Conservation (phyloP, 2,329 filamentous ascomycete genomes). For the Thermothelomyces thermophilus region DNA sequence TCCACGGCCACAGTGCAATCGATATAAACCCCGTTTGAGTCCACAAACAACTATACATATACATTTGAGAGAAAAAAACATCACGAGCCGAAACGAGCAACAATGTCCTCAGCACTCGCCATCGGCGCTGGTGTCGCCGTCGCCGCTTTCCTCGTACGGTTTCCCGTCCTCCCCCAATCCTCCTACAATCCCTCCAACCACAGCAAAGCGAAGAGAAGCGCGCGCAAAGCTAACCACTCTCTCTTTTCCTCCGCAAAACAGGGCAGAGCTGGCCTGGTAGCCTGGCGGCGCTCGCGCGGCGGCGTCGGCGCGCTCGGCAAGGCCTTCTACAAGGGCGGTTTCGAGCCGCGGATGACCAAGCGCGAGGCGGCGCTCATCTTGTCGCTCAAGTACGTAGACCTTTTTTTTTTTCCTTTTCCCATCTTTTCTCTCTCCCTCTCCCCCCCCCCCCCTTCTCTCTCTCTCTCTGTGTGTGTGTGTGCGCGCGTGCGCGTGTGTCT, state of each 20-base stretch:
- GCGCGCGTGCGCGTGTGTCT: too few relatives aligned
- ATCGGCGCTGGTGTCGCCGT: constrained; percentile 57
- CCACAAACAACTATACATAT: constrained; percentile 19
- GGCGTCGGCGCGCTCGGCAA: constrained; percentile 76
- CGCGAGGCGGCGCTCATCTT: constrained; percentile 87
- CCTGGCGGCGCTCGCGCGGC: constrained; percentile 74
- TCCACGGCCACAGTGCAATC: background rate
- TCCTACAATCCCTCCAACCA: background rate
- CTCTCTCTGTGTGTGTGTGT: background rate
- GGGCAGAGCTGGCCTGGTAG: constrained; percentile 89
- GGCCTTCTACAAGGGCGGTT: constrained; percentile 97
- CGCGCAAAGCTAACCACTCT: constrained; percentile 18
- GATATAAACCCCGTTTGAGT: background rate
- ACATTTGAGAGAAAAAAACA: too few relatives aligned
- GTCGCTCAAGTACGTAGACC: constrained; percentile 66
- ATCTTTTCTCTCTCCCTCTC: background rate
- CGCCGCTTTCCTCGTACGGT: constrained; percentile 55
- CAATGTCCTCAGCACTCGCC: constrained; percentile 53
- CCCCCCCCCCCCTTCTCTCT: background rate
- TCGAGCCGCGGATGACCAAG: constrained; percentile 89
- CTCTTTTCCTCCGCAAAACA: constrained; percentile 31
- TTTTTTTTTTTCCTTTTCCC: background rate
- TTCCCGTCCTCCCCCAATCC: background rate
- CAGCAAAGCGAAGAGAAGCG: background rate
- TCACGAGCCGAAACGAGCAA: too few relatives aligned